Conservation (phyloP, 768 basidiomycete species). For the Tricholoma matsutake region DNA sequence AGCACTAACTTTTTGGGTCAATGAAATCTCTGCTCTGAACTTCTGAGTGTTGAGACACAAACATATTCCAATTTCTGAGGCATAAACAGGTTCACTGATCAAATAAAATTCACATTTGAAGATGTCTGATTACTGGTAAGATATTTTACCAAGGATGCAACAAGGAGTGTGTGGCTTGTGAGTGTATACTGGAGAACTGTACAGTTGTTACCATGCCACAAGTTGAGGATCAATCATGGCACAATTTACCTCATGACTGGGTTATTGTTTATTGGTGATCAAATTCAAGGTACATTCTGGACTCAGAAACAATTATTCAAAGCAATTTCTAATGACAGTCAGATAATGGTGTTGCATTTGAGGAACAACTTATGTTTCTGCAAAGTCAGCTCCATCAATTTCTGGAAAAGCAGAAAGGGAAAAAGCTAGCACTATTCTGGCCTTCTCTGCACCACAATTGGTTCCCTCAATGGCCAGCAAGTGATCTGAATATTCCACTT, state of each 20-base stretch:
- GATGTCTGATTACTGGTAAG: background rate
- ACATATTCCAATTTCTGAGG: background rate
- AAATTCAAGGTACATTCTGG: background rate
- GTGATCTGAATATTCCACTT: background rate
- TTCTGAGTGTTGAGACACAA: background rate
- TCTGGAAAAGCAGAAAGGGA: background rate
- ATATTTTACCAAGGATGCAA: slow-evolving; percentile 1
- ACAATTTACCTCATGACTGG: background rate
- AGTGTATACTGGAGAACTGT: background rate
- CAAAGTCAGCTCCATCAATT: background rate
- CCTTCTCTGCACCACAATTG: background rate
- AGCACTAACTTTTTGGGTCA: too few relatives aligned
- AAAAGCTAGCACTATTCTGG: background rate
- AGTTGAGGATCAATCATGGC: background rate
- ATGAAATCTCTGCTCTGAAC: background rate
- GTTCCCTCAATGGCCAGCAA: background rate
- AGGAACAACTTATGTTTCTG: background rate
- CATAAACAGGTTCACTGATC: background rate
- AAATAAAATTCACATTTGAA: background rate
- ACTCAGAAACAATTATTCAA: background rate
- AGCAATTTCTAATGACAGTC: too few relatives aligned
- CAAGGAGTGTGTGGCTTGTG: background rate
- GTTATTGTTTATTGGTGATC: background rate
- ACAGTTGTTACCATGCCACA: background rate
- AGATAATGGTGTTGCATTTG: background rate